phyloP scores from a whole-genome alignment of 176 grass and related monocot species.

The Paspalum notatum region DNA sequence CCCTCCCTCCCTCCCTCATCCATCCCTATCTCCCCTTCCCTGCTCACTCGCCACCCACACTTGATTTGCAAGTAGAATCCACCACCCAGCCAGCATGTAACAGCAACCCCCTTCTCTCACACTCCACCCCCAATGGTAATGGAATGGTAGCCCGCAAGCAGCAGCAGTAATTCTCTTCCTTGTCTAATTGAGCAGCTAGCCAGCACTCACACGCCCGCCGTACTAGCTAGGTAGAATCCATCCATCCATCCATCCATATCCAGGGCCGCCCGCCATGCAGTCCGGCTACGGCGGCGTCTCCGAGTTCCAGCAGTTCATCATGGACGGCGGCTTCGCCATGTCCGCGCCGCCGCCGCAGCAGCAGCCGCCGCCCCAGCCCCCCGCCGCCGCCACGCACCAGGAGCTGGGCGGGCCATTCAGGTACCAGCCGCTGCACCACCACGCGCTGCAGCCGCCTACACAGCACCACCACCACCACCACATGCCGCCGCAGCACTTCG shows the following conservation, averaged over 20 bases:
- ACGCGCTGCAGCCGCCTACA: conserved; percentile 57
- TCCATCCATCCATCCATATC: too few species aligned
- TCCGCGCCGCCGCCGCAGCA: conserved; percentile 49
- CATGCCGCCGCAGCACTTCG: conserved; percentile 45
- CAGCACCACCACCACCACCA: conserved; percentile 49
- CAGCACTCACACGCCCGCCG: too few species aligned
- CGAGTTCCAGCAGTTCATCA: conserved; percentile 89
- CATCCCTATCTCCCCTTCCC: not conserved
- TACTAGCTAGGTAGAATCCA: too few species aligned
- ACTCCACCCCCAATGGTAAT: too few species aligned
- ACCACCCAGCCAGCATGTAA: too few species aligned
- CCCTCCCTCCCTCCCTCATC: not conserved
- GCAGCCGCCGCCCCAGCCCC: not conserved
- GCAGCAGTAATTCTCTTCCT: too few species aligned
- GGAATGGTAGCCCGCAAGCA: too few species aligned
- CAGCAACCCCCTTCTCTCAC: too few species aligned
- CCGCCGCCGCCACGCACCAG: not conserved
- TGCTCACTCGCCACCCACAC: not conserved
- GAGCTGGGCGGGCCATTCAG: conserved; percentile 46
- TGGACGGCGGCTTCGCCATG: conserved; percentile 60
- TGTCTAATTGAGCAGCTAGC: too few species aligned
- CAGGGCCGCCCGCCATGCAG: conserved; percentile 45
- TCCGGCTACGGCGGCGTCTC: conserved; percentile 81
- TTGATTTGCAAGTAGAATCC: too few species aligned
- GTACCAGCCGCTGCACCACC: conserved; percentile 61